These are phyloP conservation scores for Trichosanthes truncata DNA, from an alignment of 306 rosid species.

Conservation along the genomic window DNA sequence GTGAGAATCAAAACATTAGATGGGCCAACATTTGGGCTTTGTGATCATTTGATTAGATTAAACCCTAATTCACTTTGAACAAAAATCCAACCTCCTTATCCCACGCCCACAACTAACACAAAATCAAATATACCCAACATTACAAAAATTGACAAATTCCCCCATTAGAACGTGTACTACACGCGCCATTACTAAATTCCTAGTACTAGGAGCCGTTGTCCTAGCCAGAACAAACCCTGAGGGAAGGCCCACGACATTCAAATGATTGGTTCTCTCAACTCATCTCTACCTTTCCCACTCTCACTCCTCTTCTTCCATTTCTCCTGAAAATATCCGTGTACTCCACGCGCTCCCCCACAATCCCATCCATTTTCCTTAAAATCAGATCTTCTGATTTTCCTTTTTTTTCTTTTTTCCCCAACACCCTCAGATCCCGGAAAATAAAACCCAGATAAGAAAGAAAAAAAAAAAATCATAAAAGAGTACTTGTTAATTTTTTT, in stretches of 20 bases:
- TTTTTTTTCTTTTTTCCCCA: not conserved
- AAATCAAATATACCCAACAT: not conserved
- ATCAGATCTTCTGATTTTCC: not conserved
- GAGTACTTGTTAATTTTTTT: not conserved
- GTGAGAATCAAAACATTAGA: not conserved
- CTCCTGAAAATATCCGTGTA: not conserved
- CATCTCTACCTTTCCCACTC: not conserved
- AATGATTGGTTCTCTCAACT: not conserved
- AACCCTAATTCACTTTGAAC: not conserved
- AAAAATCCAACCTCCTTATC: not conserved
- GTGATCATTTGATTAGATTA: not conserved
- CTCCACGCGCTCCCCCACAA: not conserved
- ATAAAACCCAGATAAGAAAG: not conserved
- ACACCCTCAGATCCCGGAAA: slow-evolving; percentile 4
- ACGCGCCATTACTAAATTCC: not conserved
- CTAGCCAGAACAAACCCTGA: not conserved
- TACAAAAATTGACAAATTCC: not conserved
- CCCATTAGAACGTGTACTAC: not conserved
- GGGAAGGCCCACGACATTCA: not conserved
- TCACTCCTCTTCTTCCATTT: not conserved
- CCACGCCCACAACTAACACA: not conserved
- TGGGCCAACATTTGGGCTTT: not conserved
- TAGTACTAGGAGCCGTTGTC: not conserved
- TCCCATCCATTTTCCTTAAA: not conserved
- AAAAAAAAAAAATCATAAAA: not conserved